Evolutionary conservation across 2,329 filamentous ascomycete genomes (phyloP).

Genomic region (Davidsoniella eucalypti): DNA sequence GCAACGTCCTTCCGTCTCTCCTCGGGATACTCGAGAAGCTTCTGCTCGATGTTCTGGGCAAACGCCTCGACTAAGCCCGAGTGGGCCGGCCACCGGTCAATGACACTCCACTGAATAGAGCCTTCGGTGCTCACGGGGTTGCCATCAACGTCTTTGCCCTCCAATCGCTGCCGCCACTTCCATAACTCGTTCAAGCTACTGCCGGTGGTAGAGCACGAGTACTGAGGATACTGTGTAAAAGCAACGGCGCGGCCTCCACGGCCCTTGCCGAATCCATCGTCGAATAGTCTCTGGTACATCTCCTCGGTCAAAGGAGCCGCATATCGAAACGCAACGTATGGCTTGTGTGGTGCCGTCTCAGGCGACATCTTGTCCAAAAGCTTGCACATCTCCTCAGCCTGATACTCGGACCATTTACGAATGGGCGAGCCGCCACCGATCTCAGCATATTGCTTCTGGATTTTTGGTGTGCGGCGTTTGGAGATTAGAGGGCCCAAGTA

Average conservation of each 20-base stretch:
- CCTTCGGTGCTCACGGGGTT: constrained; percentile 29
- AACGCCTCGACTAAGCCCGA: constrained; percentile 80
- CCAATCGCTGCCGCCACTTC: constrained; percentile 85
- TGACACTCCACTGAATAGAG: constrained; percentile 86
- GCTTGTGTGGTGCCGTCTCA: constrained; percentile 88
- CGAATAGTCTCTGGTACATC: constrained; percentile 69
- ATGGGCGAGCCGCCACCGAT: constrained; percentile 98
- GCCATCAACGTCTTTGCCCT: constrained; percentile 48
- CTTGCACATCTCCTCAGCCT: constrained; percentile 93
- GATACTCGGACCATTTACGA: constrained; percentile 92
- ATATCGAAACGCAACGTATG: constrained; percentile 94
- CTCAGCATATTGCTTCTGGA: constrained; percentile 83
- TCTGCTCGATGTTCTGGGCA: constrained; percentile 78
- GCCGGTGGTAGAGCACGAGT: constrained; percentile 93
- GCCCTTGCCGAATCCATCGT: constrained; percentile 79
- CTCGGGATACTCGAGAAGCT: constrained; percentile 67
- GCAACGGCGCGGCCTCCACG: constrained; percentile 87
- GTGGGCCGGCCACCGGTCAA: constrained; percentile 94
- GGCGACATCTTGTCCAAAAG: constrained; percentile 80
- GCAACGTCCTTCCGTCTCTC: constrained; percentile 68
- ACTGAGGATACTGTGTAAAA: constrained; percentile 97
- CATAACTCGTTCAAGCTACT: constrained; percentile 93
- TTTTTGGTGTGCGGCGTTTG: constrained; percentile 79
- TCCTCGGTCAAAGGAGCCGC: constrained; percentile 86
- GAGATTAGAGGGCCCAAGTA: constrained; percentile 85